Percentiles rank a stretch among this genome's conserved stretches.
phyloP scores from a whole-genome alignment of 805 yeast species.

The Metschnikowia drakensbergensis region DNA sequence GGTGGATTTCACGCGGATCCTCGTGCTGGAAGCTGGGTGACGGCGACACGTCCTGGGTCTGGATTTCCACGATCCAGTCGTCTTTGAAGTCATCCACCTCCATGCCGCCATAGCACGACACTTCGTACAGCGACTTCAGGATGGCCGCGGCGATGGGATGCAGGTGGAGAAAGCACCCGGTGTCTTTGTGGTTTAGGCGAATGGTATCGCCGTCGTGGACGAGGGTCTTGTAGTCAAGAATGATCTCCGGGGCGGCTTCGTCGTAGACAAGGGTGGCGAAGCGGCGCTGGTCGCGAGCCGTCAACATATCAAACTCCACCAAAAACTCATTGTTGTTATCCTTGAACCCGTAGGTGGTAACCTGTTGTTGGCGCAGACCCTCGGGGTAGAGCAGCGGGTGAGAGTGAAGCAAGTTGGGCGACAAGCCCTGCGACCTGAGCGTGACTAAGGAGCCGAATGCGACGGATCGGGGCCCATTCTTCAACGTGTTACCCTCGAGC shows the following conservation, averaged over 20 bases:
- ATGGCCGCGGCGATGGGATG: constrained; percentile 78
- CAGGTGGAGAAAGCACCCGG: constrained; percentile 77
- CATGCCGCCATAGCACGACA: constrained; percentile 78
- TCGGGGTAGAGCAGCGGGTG: constrained; percentile 83
- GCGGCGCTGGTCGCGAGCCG: constrained; percentile 23
- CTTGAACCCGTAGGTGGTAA: constrained; percentile 87
- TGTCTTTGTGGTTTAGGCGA: constrained; percentile 65
- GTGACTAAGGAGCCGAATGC: constrained; percentile 62
- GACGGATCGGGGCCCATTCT: constrained; percentile 62
- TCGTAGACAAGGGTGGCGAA: constrained; percentile 29
- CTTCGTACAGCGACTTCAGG: constrained; percentile 67
- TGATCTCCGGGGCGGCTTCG: constrained; percentile 20
- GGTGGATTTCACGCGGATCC: constrained; percentile 53
- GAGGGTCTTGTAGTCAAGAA: constrained; percentile 18
- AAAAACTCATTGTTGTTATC: constrained; percentile 32
- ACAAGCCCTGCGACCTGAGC: constrained; percentile 64
- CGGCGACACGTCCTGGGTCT: constrained; percentile 50
- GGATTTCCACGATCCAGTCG: constrained; percentile 87
- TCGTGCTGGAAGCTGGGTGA: constrained; percentile 44
- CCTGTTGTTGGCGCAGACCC: constrained; percentile 91
- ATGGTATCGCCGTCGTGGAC: constrained; percentile 63
- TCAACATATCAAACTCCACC: constrained; percentile 40
- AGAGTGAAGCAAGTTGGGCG: constrained; percentile 79
- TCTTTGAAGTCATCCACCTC: constrained; percentile 75
- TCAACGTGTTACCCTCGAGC: constrained; percentile 61